Evolutionary conservation across 2,329 filamentous ascomycete genomes (phyloP).

Genomic region (Colletotrichum abscissum): DNA sequence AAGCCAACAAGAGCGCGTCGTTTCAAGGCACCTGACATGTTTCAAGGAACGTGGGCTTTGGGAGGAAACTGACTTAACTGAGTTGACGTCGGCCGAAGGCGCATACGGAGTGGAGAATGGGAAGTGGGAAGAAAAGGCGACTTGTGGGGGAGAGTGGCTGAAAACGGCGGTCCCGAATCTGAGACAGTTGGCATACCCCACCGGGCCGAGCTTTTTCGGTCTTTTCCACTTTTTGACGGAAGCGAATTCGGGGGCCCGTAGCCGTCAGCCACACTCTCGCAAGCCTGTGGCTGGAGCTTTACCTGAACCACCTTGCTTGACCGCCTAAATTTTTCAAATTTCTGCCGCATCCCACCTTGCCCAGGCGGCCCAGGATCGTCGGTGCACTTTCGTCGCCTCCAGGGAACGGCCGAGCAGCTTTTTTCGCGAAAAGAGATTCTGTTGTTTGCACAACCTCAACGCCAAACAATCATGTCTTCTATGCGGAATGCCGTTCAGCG

Average conservation of each 20-base stretch:
- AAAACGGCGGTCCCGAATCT: background rate
- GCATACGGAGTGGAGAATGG: background rate
- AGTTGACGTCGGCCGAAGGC: conserved; percentile 6
- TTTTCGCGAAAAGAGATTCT: background rate
- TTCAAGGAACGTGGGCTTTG: conserved; percentile 21
- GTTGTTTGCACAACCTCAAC: background rate
- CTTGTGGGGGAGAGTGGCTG: conserved; percentile 5
- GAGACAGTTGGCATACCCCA: conserved; percentile 1
- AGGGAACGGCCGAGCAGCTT: background rate
- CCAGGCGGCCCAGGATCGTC: conserved; percentile 1
- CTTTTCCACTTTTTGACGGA: background rate
- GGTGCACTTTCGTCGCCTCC: background rate
- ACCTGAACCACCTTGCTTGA: background rate
- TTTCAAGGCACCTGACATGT: conserved; percentile 33
- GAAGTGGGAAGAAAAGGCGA: background rate
- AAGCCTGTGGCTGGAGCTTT: conserved; percentile 16
- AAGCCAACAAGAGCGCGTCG: conserved; percentile 10
- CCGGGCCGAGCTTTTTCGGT: conserved; percentile 5
- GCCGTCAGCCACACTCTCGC: background rate
- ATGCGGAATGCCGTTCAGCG: conserved; percentile 77
- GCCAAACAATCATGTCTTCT: conserved; percentile 55
- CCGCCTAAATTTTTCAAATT: conserved; percentile 38
- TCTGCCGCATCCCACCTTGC: conserved; percentile 36
- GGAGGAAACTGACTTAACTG: conserved; percentile 8
- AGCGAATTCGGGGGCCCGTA: background rate